Conservation (phyloP, 75 land plant genomes). For the Cunninghamia lanceolata region DNA sequence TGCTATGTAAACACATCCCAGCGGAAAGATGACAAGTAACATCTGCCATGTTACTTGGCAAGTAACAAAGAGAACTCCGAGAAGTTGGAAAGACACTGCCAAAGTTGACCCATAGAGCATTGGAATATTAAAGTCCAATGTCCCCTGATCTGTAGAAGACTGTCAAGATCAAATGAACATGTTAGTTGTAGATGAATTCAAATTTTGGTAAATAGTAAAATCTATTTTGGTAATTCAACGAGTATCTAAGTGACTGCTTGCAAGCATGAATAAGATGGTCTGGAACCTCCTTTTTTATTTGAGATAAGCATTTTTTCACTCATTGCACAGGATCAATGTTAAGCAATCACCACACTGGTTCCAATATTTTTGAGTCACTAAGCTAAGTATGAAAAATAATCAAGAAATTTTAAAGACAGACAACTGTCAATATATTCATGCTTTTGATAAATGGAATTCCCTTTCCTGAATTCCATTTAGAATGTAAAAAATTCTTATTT, state of each 20-base stretch:
- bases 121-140: conserved; percentile 30
- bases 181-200: conserved; percentile 1
- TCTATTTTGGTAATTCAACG: not conserved
- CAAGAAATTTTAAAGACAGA: not conserved
- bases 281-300: not conserved
- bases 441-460: not conserved
- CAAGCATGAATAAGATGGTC: not conserved
- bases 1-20: conserved; percentile 23
- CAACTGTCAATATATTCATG: not conserved
- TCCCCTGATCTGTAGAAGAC: conserved; percentile 41
- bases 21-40: conserved; percentile 35
- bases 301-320: not conserved
- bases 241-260: not conserved
- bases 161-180: conserved; percentile 14
- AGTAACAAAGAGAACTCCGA: conserved; percentile 32
- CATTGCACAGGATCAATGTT: not conserved
- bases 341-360: not conserved
- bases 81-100: conserved; percentile 20
- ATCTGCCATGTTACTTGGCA: conserved; percentile 47
- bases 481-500: not conserved
- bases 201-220: not conserved
- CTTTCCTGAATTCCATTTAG: not conserved
- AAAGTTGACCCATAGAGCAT: conserved; percentile 17
- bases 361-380: not conserved
- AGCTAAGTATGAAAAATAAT: not conserved